Percentiles rank a stretch among this genome's conserved stretches.
Conservation (phyloP, 1,139 yeast species). For the Scheffersomyces segobiensis region DNA sequence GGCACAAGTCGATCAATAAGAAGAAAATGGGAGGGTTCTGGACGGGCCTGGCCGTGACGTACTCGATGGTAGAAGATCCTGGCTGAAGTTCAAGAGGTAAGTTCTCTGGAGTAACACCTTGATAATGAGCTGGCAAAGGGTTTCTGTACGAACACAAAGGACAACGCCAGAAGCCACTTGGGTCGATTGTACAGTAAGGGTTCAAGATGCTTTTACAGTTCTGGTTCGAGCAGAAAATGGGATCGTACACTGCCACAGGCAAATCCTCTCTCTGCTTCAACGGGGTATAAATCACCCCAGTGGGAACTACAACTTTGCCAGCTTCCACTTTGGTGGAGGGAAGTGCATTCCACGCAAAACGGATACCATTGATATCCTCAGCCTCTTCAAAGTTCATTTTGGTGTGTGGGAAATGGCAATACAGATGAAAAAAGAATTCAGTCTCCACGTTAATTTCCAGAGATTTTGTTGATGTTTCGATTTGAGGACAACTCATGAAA, state of each 20-base stretch:
- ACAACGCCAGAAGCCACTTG: conserved; percentile 87
- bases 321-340: conserved; percentile 93
- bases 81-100: conserved; percentile 86
- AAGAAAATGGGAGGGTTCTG: conserved; percentile 91
- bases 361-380: conserved; percentile 51
- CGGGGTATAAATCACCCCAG: conserved; percentile 94
- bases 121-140: conserved; percentile 87
- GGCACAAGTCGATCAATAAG: conserved; percentile 90
- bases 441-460: neutral
- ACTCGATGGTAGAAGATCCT: conserved; percentile 84
- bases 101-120: conserved; percentile 77
- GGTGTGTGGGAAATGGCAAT: neutral
- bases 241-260: conserved; percentile 85
- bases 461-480: neutral
- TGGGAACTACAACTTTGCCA: conserved; percentile 88
- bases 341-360: conserved; percentile 52
- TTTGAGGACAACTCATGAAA: neutral
- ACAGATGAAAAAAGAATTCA: neutral
- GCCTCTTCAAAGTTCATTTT: conserved; percentile 51
- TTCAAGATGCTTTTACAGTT: conserved; percentile 85
- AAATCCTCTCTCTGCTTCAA: conserved; percentile 76
- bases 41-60: conserved; percentile 84
- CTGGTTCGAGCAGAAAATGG: conserved; percentile 76
- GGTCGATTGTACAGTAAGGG: conserved; percentile 85
- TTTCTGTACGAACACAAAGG: conserved; percentile 83